phyloP scores from a whole-genome alignment of 1,284 basidiomycete genomes.

The Moniliophthora roreri region DNA sequence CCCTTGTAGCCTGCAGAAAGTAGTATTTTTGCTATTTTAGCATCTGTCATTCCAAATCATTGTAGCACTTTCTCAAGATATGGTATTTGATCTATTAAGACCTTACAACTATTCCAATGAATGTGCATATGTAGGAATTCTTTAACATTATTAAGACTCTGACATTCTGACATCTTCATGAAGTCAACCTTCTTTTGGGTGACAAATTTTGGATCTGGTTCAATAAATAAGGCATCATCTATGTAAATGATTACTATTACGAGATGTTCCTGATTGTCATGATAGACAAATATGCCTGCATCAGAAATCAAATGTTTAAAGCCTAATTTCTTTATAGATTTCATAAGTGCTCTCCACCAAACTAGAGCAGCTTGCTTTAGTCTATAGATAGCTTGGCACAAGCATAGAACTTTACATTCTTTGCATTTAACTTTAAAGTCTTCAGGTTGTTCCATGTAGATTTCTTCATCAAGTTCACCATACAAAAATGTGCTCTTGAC shows the following conservation, averaged over 20 bases:
- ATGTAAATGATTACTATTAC: conserved; percentile 11
- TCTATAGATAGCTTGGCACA: conserved; percentile 27
- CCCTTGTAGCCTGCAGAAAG: neutral
- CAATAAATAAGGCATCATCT: conserved; percentile 19
- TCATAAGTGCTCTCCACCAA: conserved; percentile 28
- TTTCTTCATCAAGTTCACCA: conserved; percentile 31
- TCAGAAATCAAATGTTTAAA: conserved; percentile 20
- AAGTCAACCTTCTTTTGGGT: conserved; percentile 7
- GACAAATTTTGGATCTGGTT: conserved; percentile 1
- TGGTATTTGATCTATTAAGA: neutral
- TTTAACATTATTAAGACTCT: neutral
- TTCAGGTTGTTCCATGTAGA: conserved; percentile 34
- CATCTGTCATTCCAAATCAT: conserved; percentile 14
- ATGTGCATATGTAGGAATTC: neutral
- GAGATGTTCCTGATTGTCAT: neutral
- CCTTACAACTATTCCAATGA: neutral
- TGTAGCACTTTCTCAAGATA: conserved; percentile 17
- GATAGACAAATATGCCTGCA: neutral
- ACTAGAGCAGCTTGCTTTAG: conserved; percentile 29
- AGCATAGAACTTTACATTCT: conserved; percentile 19
- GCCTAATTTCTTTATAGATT: conserved; percentile 21
- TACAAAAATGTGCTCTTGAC: conserved; percentile 36
- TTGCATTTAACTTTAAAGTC: conserved; percentile 19
- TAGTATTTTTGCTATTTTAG: neutral
- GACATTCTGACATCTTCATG: neutral